Conservation (phyloP, 169 alveolate genomes). For the Babesia ovata region DNA sequence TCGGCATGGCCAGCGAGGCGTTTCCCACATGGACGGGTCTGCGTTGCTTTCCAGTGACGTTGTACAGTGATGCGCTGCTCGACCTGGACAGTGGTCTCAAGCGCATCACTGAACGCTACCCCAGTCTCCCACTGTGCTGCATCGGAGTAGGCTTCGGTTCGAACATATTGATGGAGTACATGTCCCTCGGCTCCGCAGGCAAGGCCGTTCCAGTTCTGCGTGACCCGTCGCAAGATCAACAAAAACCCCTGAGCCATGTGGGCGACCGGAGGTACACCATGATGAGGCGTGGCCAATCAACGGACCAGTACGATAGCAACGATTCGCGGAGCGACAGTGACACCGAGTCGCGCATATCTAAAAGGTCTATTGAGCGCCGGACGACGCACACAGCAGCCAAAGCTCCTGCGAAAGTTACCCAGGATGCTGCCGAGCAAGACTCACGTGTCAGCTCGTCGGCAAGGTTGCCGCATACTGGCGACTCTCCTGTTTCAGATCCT, state of each 20-base stretch:
- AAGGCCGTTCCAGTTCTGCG: not conserved
- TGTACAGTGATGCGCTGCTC: slow-evolving; percentile 51
- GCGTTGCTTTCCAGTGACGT: slow-evolving; percentile 59
- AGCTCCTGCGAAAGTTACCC: not conserved
- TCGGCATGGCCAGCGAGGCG: slow-evolving; percentile 69
- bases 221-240: not conserved
- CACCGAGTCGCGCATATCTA: not conserved
- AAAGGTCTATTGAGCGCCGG: not conserved
- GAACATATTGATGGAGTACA: slow-evolving; percentile 62
- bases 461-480: not conserved
- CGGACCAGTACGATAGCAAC: not conserved
- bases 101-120: slow-evolving; percentile 42
- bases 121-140: slow-evolving; percentile 44
- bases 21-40: slow-evolving; percentile 54
- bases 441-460: not conserved
- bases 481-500: not conserved
- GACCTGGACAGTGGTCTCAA: slow-evolving; percentile 57
- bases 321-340: slow-evolving; percentile 7
- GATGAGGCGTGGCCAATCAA: not conserved
- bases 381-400: not conserved
- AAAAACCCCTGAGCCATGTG: not conserved
- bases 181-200: slow-evolving; percentile 41
- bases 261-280: slow-evolving; percentile 3
- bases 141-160: slow-evolving; percentile 61
- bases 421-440: not conserved